Base-by-base conservation (phyloP, 352 stramenopile genomes). In the Phytophthora vignae region DNA sequence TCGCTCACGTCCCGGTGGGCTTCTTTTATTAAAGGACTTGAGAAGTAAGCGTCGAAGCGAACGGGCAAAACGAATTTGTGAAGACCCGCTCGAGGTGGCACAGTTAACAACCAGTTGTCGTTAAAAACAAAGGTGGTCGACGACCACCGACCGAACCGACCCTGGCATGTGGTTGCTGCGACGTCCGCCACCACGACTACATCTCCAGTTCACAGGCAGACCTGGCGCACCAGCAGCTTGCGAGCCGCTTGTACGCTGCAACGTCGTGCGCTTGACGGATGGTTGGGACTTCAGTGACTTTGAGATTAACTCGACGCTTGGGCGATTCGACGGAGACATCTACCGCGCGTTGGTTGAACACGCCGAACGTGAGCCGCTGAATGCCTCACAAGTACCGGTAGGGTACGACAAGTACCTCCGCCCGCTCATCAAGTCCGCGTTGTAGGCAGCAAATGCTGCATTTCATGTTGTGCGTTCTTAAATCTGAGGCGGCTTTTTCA, bases 111-210 rank as follows among this genome's bases (percentile, higher is more conserved):
- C n/a, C n/a, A n/a, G n/a, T n/a, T n/a, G n/a, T n/a, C n/a, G n/a
- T n/a, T n/a, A n/a, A n/a, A n/a, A n/a, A n/a, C n/a, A n/a, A n/a
- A n/a, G n/a, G n/a, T n/a, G n/a, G n/a, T n/a, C n/a, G n/a, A n/a
- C n/a, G n/a, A n/a, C n/a, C n/a, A n/a, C n/a, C n/a, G n/a, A n/a
- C n/a, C n/a, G n/a, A n/a, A n/a, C n/a, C n/a, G n/a, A n/a, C 10
- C 78, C 84, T 44, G 77, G 64, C 11, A 54, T 74, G 7, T 86
- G 70, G 71, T 55, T 85, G n/a, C 66, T 88, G 76, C 6, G 81
- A 88, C 52, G 86, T 88, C 76, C 78, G 77, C 22, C 68, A 81
- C 14, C 54, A 85, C 71, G 74, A 85, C 72, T 85, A 82, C 70
- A 55, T 87, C 29, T 84, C 76, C 14, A 78, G 71, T 27, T 44